Base-by-base conservation (phyloP, 371 early-diverging fungal species). In the Rhizopus arrhizus region DNA sequence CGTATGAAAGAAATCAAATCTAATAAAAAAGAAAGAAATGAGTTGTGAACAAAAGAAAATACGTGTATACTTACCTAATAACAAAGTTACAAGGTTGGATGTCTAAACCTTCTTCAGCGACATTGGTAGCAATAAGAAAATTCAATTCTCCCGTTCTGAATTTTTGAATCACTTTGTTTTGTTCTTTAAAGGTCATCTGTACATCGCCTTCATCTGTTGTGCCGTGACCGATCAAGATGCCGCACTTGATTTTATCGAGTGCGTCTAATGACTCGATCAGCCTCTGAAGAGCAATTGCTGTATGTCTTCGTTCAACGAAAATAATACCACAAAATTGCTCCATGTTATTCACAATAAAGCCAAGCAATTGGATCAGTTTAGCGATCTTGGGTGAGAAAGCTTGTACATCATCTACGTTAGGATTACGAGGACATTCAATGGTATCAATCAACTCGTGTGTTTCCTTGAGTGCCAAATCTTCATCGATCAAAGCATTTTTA, bases 51-150 rank as follows among this genome's bases (percentile, higher is more conserved):
- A 28, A 12, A 53, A 64, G 33, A 53, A 70, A 65, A 46, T 56
- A 41, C 61, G 58, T 62, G 8, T 62, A 57, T 52, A 72, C 66
- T 60, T 83, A 91, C 84, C 91, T 80, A 15, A 99, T 84, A 16
- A 99, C 97, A 38, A 96, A 69, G 56, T 93, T 96, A 73, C 98
- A 97, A 0, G 93, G 88, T 58, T 90, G 91, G 54, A 99, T 94
- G 74, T 99, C 99, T 4, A 99, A 73, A 3, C 99, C 99, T 75
- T 99, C 96, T 65, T 98, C 97, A 29, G 94, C 97, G 13, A 99
- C 96, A 70, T 89, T 88, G 8, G 99, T 98, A 8, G 96, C 91
- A 35, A 98, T 85, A 5, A 99, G 68, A 28, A 95, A 65, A 57
- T 94, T 95, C 38, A 86, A 53, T 6, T 74, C 70, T 33, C 92